phyloP scores from a whole-genome alignment of 2,329 filamentous ascomycete genomes.

The Hypoxylon sp. region DNA sequence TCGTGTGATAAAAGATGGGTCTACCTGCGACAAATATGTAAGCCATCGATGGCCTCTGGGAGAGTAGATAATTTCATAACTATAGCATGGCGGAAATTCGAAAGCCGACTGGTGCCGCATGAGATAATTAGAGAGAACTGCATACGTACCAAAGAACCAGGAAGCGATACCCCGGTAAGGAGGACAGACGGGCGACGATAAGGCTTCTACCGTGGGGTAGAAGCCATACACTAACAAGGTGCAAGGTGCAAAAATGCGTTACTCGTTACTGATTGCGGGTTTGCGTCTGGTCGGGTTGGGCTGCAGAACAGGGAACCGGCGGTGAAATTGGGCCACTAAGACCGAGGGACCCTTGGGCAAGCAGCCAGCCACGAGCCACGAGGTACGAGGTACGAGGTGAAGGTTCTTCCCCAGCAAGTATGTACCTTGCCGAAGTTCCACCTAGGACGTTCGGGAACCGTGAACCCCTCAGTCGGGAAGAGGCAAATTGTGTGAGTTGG shows the following conservation, averaged over 20 bases:
- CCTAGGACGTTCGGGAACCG: conserved; percentile 20
- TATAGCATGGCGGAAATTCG: conserved; percentile 35
- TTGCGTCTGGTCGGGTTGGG: conserved; percentile 45
- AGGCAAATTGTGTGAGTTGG: conserved; percentile 36
- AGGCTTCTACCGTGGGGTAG: conserved; percentile 56
- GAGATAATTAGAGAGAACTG: conserved; percentile 27
- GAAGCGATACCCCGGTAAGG: conserved; percentile 72
- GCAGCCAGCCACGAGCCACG: conserved; percentile 41
- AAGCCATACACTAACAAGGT: conserved; percentile 63
- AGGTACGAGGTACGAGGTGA: conserved; percentile 10
- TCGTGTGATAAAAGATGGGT: conserved; percentile 40
- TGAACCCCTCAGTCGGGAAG: conserved; percentile 34
- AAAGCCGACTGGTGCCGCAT: conserved; percentile 30
- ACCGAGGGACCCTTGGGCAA: conserved; percentile 31
- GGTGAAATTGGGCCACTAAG: conserved; percentile 48
- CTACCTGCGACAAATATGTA: conserved; percentile 33
- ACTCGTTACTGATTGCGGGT: conserved; percentile 15
- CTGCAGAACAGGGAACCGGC: conserved; percentile 48
- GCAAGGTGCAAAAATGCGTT: conserved; percentile 4
- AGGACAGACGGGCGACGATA: conserved; percentile 78
- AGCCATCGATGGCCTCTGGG: conserved; percentile 22
- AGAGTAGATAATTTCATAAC: conserved; percentile 38
- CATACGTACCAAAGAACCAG: conserved; percentile 35
- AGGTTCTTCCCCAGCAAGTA: conserved; percentile 1
- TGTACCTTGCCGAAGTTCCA: background rate